Base-by-base conservation (phyloP, 1,139 yeast species). In the Suhomyces panamericanus region DNA sequence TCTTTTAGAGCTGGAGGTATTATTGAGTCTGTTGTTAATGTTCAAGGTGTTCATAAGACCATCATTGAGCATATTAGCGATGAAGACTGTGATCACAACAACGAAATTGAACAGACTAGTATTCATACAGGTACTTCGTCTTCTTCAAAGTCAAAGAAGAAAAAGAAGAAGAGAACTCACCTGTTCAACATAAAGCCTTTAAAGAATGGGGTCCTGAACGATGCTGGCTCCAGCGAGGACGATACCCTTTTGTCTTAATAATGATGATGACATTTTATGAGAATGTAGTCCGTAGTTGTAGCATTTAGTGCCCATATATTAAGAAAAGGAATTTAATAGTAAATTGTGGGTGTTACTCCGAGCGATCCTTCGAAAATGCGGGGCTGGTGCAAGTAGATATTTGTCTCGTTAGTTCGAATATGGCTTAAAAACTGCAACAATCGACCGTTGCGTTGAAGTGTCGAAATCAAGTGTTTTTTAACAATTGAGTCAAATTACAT, bases 1-100 rank as follows among this genome's bases (percentile, higher is more conserved):
- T 63, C 70, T 6, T 74, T 73, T 52, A 59, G 78, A 38, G 77
- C 86, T 4, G 87, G 89, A 35, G 93, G 95, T 3, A 84, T 89
- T 46, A 80, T 87, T 48, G 96, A 90, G 64, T 82, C 87, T 35
- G 85, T 89, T n/a, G 81, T 89, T 31, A 87, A 85, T 45, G 87
- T 87, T 20, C 83, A 85, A 56, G 97, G 96, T 43, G 88, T 88
- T 14, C 85, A 82, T 56, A 90, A 90, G 69, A 88, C 95, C 6
- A 87, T 90, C 51, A 89, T 90, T 59, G 91, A 85, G 57, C 81
- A 79, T 53, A 74, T 71, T 11, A 67, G 71, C 50, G 78, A 73
- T 43, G 77, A 73, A 32, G 61, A 54, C 38, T 41, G 49, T n/a
- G 53, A 51, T 24, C 33, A 35, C 6, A 32, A 28, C 11, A 28